Evolutionary conservation across 169 alveolate species (phyloP).

Genomic region (Babesia ovis): DNA sequence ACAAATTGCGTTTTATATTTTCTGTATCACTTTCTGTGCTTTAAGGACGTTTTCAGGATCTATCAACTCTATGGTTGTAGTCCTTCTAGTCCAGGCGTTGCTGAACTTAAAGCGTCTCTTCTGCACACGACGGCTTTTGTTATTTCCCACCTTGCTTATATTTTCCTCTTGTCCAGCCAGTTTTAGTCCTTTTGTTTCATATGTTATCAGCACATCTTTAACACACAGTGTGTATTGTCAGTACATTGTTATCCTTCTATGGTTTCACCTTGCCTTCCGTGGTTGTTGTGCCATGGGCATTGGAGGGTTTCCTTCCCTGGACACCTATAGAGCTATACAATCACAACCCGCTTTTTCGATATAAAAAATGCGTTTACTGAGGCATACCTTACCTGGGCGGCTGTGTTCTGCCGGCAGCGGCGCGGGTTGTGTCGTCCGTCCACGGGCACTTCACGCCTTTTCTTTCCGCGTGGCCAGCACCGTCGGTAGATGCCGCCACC

Average conservation of each 20-base stretch:
- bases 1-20: no score
- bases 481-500: neutral
- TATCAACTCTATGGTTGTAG: no score
- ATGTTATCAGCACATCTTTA: neutral
- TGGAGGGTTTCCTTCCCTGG: slow-evolving; percentile 19
- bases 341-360: neutral
- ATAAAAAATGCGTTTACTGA: slow-evolving; percentile 5
- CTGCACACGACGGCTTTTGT: no score
- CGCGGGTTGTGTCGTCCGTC: slow-evolving; percentile 20
- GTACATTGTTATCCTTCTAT: neutral
- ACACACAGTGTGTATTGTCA: neutral
- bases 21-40: no score
- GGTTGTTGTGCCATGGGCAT: neutral
- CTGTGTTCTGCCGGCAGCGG: slow-evolving; percentile 5
- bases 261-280: neutral
- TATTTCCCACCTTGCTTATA: no score
- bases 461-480: neutral
- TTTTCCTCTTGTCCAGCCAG: no score
- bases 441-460: neutral
- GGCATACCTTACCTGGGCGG: neutral
- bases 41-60: no score
- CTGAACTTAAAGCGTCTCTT: no score
- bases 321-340: neutral
- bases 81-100: no score
- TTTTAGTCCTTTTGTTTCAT: no score